These are phyloP conservation scores for Prinsepia uniflora DNA, from an alignment of 306 rosid genomes.

Conservation along the genomic window DNA sequence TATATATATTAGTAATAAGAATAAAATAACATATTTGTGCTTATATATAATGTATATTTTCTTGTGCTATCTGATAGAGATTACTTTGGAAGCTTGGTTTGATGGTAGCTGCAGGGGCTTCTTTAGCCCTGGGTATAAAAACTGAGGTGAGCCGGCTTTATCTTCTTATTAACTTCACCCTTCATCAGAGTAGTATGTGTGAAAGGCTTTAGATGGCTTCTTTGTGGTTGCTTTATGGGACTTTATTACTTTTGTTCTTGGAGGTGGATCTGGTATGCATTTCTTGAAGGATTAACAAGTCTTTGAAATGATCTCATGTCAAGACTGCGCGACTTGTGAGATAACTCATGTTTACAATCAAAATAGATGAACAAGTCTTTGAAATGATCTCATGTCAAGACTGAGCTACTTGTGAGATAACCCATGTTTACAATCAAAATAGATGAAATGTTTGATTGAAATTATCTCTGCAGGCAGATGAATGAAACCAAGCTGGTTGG, in stretches of 20 bases:
- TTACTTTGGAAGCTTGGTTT: constrained; percentile 97
- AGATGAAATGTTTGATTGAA: not conserved
- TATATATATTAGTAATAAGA: not conserved
- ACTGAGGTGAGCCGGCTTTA: constrained; percentile 64
- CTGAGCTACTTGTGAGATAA: constrained; percentile 75
- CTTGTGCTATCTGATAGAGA: constrained; percentile 48
- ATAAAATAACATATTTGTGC: not conserved
- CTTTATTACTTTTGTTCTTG: no score
- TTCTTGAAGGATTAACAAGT: not conserved
- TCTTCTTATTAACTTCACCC: not conserved
- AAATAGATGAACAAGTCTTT: not conserved
- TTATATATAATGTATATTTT: not conserved
- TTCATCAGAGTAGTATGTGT: not conserved
- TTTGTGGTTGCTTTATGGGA: no score
- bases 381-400: constrained; percentile 62
- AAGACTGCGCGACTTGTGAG: constrained; percentile 80
- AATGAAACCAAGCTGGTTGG: constrained; percentile 66
- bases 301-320: constrained; percentile 41
- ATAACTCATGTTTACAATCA: not conserved
- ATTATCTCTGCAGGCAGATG: constrained; percentile 48
- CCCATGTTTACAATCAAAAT: not conserved
- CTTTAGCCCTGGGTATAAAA: constrained; percentile 91
- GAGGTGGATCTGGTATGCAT: no score
- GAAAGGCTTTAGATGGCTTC: no score
- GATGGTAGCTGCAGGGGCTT: constrained; percentile 92